phyloP scores from a whole-genome alignment of 495 filamentous ascomycete genomes.

The Hyaloscypha hepaticicola region DNA sequence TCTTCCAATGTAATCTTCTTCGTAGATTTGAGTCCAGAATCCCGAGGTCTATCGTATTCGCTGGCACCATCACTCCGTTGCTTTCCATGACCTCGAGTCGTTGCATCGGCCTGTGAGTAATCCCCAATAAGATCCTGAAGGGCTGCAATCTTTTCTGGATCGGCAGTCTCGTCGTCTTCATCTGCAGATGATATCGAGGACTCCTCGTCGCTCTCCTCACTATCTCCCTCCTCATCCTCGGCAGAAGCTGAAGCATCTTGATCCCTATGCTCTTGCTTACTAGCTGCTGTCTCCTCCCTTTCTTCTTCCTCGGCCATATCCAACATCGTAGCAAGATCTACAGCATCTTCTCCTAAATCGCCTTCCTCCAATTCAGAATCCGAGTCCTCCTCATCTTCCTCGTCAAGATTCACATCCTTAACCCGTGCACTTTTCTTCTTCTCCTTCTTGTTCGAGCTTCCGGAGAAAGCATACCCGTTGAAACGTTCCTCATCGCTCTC shows the following conservation, averaged over 20 bases:
- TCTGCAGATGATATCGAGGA: slow-evolving; percentile 45
- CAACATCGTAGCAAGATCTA: slow-evolving; percentile 79
- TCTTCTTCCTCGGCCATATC: slow-evolving; percentile 64
- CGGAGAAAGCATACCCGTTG: slow-evolving; percentile 70
- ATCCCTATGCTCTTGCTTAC: slow-evolving; percentile 15
- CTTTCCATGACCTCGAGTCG: slow-evolving; percentile 31
- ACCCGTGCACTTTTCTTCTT: slow-evolving; percentile 28
- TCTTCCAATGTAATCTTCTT: slow-evolving; percentile 79
- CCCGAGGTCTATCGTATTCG: slow-evolving; percentile 55
- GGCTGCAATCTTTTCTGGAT: slow-evolving; percentile 60
- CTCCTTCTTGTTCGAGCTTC: slow-evolving; percentile 57
- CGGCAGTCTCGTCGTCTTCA: slow-evolving; percentile 47
- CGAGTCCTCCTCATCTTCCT: slow-evolving; percentile 51
- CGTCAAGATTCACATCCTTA: slow-evolving; percentile 52
- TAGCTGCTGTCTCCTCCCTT: slow-evolving; percentile 3
- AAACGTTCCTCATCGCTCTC: slow-evolving; percentile 84
- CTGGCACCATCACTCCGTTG: slow-evolving; percentile 35
- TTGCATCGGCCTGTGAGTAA: slow-evolving; percentile 47
- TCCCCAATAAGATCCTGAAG: slow-evolving; percentile 70
- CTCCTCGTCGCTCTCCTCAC: slow-evolving; percentile 44
- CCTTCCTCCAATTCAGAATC: slow-evolving; percentile 60
- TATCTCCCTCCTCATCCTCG: slow-evolving; percentile 47
- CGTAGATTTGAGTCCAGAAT: slow-evolving; percentile 55
- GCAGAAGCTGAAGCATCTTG: slow-evolving; percentile 41
- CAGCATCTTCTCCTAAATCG: slow-evolving; percentile 78